Evolutionary conservation across 2,329 filamentous ascomycete genomes (phyloP).

Genomic region (Metarhizium guizhouense): DNA sequence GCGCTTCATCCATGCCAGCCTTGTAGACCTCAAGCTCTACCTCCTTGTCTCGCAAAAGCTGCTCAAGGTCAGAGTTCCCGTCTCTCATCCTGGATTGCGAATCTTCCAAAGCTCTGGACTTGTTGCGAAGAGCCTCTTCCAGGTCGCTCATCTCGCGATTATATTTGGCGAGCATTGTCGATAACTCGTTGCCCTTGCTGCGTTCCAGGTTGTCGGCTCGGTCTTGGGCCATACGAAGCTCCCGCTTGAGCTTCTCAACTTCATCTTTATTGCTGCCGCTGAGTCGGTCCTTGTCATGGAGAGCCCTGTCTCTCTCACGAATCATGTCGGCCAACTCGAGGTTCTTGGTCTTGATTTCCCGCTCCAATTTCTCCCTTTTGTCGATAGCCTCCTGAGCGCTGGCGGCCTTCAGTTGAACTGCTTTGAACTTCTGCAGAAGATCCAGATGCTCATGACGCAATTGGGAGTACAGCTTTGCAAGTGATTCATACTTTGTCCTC

Average conservation of each 20-base stretch:
- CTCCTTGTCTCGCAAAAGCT: conserved; percentile 83
- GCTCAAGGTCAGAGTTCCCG: conserved; percentile 77
- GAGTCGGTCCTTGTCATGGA: conserved; percentile 88
- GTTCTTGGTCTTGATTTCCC: conserved; percentile 98
- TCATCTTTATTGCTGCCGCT: conserved; percentile 85
- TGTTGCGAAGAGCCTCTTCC: conserved; percentile 82
- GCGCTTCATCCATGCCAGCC: conserved; percentile 91
- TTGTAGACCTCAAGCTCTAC: conserved; percentile 98
- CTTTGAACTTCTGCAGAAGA: conserved; percentile 91
- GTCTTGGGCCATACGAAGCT: conserved; percentile 85
- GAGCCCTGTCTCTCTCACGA: conserved; percentile 81
- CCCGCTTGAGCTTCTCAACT: conserved; percentile 85
- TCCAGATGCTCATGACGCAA: conserved; percentile 91
- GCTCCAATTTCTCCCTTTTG: conserved; percentile 84
- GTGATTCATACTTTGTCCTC: conserved; percentile 91
- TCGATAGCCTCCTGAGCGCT: conserved; percentile 97
- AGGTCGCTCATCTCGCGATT: conserved; percentile 96
- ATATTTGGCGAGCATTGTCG: conserved; percentile 88
- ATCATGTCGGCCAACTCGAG: conserved; percentile 99
- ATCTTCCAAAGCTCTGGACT: conserved; percentile 80
- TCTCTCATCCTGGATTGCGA: conserved; percentile 69
- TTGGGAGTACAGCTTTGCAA: conserved; percentile 96
- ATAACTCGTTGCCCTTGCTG: conserved; percentile 90
- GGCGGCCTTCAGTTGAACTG: conserved; percentile 89
- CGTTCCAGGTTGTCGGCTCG: conserved; percentile 86